phyloP scores from a whole-genome alignment of 2,329 filamentous ascomycete genomes.

The Paraphoma sp. region DNA sequence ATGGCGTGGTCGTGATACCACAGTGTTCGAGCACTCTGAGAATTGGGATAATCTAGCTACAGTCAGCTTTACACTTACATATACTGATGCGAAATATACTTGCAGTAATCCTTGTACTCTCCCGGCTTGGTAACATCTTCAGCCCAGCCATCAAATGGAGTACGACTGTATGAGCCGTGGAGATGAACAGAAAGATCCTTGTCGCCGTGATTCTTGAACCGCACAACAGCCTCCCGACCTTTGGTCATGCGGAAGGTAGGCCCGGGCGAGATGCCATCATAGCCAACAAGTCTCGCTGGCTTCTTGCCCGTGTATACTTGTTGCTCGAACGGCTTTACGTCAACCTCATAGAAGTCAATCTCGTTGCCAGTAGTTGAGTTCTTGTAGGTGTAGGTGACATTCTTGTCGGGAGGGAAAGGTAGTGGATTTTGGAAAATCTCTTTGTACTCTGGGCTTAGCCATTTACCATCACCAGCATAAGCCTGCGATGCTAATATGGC shows the following conservation, averaged over 20 bases:
- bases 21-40: slow-evolving; percentile 59
- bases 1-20: slow-evolving; percentile 62
- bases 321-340: slow-evolving; percentile 51
- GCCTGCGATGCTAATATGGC: slow-evolving; percentile 21
- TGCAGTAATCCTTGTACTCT: slow-evolving; percentile 58
- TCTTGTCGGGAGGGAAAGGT: slow-evolving; percentile 54
- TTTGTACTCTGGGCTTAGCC: slow-evolving; percentile 45
- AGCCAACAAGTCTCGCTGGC: slow-evolving; percentile 55
- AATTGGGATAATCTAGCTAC: slow-evolving; percentile 60
- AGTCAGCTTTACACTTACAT: slow-evolving; percentile 5
- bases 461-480: slow-evolving; percentile 20
- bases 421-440: slow-evolving; percentile 50
- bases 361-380: slow-evolving; percentile 45
- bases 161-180: slow-evolving; percentile 59
- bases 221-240: slow-evolving; percentile 61
- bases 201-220: slow-evolving; percentile 61
- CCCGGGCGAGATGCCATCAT: slow-evolving; percentile 64
- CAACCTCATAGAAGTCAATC: slow-evolving; percentile 57
- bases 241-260: slow-evolving; percentile 59
- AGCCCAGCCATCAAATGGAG: slow-evolving; percentile 63
- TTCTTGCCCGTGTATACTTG: slow-evolving; percentile 54
- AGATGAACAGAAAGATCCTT: slow-evolving; percentile 60
- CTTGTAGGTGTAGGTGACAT: slow-evolving; percentile 16
- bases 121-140: slow-evolving; percentile 59
- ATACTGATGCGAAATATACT: slow-evolving; percentile 1